phyloP scores from a whole-genome alignment of 768 basidiomycete genomes.

The Pleurotus citrinopileatus region DNA sequence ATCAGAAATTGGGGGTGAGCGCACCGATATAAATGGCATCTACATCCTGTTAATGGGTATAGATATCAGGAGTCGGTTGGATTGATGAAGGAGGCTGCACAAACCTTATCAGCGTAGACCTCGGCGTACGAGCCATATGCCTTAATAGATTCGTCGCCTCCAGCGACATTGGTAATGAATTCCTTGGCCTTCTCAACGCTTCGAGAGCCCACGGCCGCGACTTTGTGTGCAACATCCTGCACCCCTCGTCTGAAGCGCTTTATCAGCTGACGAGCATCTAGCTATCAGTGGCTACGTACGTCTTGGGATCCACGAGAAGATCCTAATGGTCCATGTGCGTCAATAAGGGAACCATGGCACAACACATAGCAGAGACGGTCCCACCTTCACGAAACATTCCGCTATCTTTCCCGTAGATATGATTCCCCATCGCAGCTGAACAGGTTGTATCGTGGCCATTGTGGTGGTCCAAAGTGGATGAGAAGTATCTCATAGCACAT shows the following conservation, averaged over 20 bases:
- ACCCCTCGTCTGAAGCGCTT: constrained; percentile 52
- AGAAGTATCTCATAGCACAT: constrained; percentile 1
- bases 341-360: background rate
- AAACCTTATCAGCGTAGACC: constrained; percentile 67
- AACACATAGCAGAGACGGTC: constrained; percentile 8
- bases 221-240: constrained; percentile 63
- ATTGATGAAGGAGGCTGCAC: constrained; percentile 14
- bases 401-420: constrained; percentile 82
- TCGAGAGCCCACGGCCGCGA: constrained; percentile 78
- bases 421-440: constrained; percentile 77
- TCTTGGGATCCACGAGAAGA: constrained; percentile 69
- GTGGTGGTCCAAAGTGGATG: constrained; percentile 1
- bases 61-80: background rate
- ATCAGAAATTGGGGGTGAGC: constrained; percentile 4
- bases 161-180: constrained; percentile 57
- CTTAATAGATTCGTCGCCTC: constrained; percentile 52
- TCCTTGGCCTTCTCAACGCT: constrained; percentile 61
- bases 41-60: constrained; percentile 47
- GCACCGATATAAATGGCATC: constrained; percentile 75
- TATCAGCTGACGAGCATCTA: background rate
- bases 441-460: constrained; percentile 32
- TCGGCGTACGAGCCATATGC: constrained; percentile 73
- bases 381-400: constrained; percentile 61
- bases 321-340: constrained; percentile 47
- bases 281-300: constrained; percentile 28